These are phyloP conservation scores for Cercophora newfieldiana DNA, from an alignment of 495 filamentous ascomycete genomes.

Conservation along the genomic window DNA sequence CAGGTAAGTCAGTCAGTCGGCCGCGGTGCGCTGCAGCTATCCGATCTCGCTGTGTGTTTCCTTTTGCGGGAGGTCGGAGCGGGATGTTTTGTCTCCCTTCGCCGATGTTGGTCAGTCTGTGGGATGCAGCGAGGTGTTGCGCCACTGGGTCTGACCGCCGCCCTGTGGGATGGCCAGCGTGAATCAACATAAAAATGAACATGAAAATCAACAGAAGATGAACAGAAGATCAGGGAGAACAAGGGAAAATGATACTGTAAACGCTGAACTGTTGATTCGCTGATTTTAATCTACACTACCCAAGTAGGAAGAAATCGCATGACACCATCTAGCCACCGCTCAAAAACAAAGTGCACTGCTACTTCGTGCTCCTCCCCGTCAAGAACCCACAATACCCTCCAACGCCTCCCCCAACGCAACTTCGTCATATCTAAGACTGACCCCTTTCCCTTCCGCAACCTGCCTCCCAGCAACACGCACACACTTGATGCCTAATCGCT, in stretches of 20 bases:
- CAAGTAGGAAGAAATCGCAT: too few relatives aligned
- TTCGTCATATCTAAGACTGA: slow-evolving; percentile 73
- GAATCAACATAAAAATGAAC: background rate
- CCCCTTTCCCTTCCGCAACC: slow-evolving; percentile 37
- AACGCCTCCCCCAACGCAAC: slow-evolving; percentile 73
- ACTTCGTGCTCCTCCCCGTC: slow-evolving; percentile 25
- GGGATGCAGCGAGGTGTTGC: slow-evolving; percentile 1
- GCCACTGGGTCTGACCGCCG: background rate
- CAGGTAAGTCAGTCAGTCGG: too few relatives aligned
- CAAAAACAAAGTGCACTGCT: too few relatives aligned
- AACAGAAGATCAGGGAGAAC: too few relatives aligned
- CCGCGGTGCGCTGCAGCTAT: background rate
- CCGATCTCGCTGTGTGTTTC: background rate
- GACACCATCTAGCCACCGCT: too few relatives aligned
- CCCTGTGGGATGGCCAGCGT: background rate
- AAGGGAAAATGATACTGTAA: too few relatives aligned
- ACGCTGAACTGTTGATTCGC: too few relatives aligned
- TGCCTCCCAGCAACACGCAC: slow-evolving; percentile 74
- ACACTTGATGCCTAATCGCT: slow-evolving; percentile 68
- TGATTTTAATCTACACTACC: too few relatives aligned
- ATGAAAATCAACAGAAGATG: too few relatives aligned
- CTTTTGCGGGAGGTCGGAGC: background rate
- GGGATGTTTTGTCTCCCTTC: background rate
- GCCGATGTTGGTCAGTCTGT: background rate
- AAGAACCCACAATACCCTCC: slow-evolving; percentile 66